Evolutionary conservation across 2,329 filamentous ascomycete genomes (phyloP), one percentile per base, ranked within the genome.

Genomic region (Hirsutella thompsonii): DNA sequence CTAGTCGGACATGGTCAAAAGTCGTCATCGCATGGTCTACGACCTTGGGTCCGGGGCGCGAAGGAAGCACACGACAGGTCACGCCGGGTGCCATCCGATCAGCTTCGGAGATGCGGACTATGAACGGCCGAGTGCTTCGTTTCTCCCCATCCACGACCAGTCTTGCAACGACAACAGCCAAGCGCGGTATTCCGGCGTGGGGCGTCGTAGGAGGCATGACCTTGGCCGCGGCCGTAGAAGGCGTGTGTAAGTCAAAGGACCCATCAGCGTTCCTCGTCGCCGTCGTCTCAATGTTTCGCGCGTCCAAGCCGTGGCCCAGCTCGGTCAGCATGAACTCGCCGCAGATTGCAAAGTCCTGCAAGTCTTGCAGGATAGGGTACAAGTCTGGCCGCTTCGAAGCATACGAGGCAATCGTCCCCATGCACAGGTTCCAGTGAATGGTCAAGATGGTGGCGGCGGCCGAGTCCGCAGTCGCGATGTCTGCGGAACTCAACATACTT

Each of bases 321-420:
- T 66, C 61, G 0, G 60, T 66, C 2, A 66, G 50, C 50, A 66
- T 52, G 40, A 61, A 66, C 37, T 61, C 51, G 20, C 55, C 54
- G 30, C 46, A 52, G 21, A 47, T 14, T 2, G 53, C 46, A 40
- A 57, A 58, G 2, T 30, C 46, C 8, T 48, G 33, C 5, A 50
- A 44, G 20, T 46, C 38, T 2, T 43, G 18, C 11, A 55, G 42
- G 5, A 52, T 39, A 3, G 41, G 34, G 2, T 3, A 19, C 13
- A 56, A 46, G 38, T 52, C 47, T 2, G 47, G 50, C 3, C 35
- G 43, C 8, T 28, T 18, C 10, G 23, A 19, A 2, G 36, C 28
- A 14, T 37, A 44, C 1, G 36, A 10, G 5, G 34, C 43, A 21
- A 52, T 45, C 20, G 52, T 60, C 4, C 57, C 56, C 3, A 57